Evolutionary conservation across 371 early-diverging fungal species (phyloP), one percentile per base, ranked within the genome.

Genomic region (Apophysomyces trapeziformis): DNA sequence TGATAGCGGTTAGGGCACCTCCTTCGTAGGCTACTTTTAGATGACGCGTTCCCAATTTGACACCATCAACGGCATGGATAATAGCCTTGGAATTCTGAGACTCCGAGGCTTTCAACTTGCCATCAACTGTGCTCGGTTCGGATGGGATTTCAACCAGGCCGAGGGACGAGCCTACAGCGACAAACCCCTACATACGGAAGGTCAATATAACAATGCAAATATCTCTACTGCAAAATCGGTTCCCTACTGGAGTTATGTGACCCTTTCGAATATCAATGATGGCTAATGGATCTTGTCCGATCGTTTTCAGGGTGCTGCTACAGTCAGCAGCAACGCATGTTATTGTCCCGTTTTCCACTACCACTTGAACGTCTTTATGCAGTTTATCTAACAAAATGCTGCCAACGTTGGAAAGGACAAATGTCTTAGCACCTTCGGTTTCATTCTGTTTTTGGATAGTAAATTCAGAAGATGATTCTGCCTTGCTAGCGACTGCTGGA

Each of bases 21-120:
- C 85, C 88, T 63, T 87, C 86, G 69, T 83, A 85, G 5, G 90
- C 88, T 59, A 78, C 87, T 18, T 83, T 76, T 61, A 88, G 71
- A 61, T 85, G 88, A 18, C 79, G 72, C 1, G 85, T 83, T 9
- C 87, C 87, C 32, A 88, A 74, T 58, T 85, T 85, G 13, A 89
- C 45, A 9, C 88, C 90, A 63, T 89, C 89, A 14, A 78, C 70
- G 44, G 89, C 86, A 21, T 70, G 59, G 13, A 83, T 61, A 43
- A 87, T 68, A 18, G 63, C 59, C 11, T 75, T 75, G 1, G 72
- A 63, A 44, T 79, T 62, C 32, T 63, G 65, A 7, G 70, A 67
- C 5, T 60, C 54, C n/a, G 71, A 60, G 14, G 78, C 41, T 26
- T 57, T 58, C 7, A 76, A 75, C 26, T 58, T 44, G 35, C 89